Base-by-base conservation (phyloP, 306 rosid genomes). In the Nissolia schottii region DNA sequence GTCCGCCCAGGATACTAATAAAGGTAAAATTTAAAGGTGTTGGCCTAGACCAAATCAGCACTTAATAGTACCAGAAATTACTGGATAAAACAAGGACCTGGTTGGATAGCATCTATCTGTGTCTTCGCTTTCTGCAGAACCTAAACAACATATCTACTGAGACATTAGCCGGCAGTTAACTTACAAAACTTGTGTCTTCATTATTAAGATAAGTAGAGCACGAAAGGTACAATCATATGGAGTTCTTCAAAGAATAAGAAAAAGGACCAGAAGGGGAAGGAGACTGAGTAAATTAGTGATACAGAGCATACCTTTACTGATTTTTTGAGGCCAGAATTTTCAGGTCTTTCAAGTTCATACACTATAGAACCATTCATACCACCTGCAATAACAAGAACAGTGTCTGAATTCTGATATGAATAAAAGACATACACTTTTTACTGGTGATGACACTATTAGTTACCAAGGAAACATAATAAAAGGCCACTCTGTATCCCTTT, bases 351-450 rank as follows among this genome's bases (percentile, higher is more conserved):
- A 78, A 94, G 96, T 82, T 94, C 99, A 15, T 83, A 83, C 65
- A 88, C 64, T 27, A 94, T 58, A 60, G 97, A 91, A 76, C 99
- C 97, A 74, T 94, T 91, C 99, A 89, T 94, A 28, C 99, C 99
- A 79, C 99, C 99, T 91, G 85, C 81, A 82, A 70, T 50, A 51
- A 73, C 58, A 73, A 37, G 75, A 43, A 73, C 61, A 71, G 55
- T 35, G 28, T 49, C 22, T 19, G 24, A 50, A 34, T 22, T 29
- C 18, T 31, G 53, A 22, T 19, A 25, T 12, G 3, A 31, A 20
- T 59, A 14, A 56, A 22, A 16, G 27, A 76, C 35, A 46, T 29
- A 48, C 37, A 54, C 7, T 38, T 20, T 2, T 20, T 28, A 15
- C 16, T 12, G 45, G 24, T 29, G 60, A 53, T 54, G 53, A 32